Base-by-base conservation (phyloP, 176 grass and related monocot genomes). In the Eleusine coracana region DNA sequence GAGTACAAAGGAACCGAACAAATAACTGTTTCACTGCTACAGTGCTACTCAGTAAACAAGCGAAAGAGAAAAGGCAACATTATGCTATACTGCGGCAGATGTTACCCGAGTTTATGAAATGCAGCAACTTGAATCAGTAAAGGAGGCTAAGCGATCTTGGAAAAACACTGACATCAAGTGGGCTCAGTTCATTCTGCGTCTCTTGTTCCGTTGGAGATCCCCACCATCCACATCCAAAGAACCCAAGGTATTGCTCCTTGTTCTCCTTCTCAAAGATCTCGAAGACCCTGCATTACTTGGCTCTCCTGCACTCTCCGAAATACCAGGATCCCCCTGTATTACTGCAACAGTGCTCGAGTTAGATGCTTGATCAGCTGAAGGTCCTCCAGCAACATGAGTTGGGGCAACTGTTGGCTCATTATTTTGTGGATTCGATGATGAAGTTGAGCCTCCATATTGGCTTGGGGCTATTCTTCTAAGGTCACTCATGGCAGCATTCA, bases 271-370 rank as follows among this genome's bases (percentile, higher is more conserved):
- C 72, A 90, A 75, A 74, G 89, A 74, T 79, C 87, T 89, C 27
- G 93, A 96, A 37, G 89, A 87, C 12, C 96, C 91, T 60, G 82
- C 87, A 80, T 86, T 92, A 62, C 84, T 94, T 76, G 89, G 87
- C 28, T 83, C 84, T 31, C 71, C 76, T 29, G 70, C 60, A 13
- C 62, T 84, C 59, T 80, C 89, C 23, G 88, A 86, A 42, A 75
- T 75, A 71, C 65, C 70, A 81, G 76, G 68, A 56, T 95, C 93
- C 34, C 89, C 96, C 34, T 95, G 91, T 87, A 98, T 96, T 51
- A 90, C 87, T 44, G 93, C 89, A 90, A 89, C 86, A 73, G 96
- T 99, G 73, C 96, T 99, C 2, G 87, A 99, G 75, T 90, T 94
- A 75, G 89, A 99, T 38, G 84, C 87, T 84, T 95, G 96, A 61